A percentile compares a stretch with the other conserved stretches of the same genome.
These are phyloP conservation scores for Umbilicus rupestris DNA, from an alignment of 164 flowering plant genomes.

Conservation along the genomic window DNA sequence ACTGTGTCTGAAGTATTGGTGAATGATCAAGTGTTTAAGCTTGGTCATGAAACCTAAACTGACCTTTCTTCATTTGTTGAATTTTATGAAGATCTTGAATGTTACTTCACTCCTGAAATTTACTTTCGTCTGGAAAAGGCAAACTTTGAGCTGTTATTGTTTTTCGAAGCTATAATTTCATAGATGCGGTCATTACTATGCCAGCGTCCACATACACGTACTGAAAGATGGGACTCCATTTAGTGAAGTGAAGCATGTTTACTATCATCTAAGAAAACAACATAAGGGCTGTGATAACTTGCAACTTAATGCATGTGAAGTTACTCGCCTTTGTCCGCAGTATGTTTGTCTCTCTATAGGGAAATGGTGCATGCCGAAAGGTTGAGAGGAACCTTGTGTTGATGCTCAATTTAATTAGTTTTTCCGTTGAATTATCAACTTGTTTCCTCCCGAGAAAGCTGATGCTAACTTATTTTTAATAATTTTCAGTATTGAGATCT, in stretches of 20 bases:
- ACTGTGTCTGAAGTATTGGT: no score
- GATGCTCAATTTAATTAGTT: neutral
- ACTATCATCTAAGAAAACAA: no score
- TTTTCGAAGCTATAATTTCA: neutral
- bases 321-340: no score
- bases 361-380: neutral
- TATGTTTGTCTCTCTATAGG: no score
- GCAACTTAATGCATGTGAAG: no score
- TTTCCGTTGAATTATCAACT: neutral
- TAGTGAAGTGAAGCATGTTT: no score
- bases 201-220: no score
- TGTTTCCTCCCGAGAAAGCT: neutral
- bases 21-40: no score
- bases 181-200: no score
- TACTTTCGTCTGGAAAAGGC: neutral
- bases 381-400: neutral
- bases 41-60: no score
- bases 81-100: neutral
- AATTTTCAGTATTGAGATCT: slow-evolving; percentile 64
- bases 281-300: no score
- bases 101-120: neutral
- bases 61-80: neutral
- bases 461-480: neutral
- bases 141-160: neutral
- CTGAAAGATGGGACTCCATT: no score